Evolutionary conservation across 805 yeast species (phyloP).

Genomic region (Maudiozyma barnettii): DNA sequence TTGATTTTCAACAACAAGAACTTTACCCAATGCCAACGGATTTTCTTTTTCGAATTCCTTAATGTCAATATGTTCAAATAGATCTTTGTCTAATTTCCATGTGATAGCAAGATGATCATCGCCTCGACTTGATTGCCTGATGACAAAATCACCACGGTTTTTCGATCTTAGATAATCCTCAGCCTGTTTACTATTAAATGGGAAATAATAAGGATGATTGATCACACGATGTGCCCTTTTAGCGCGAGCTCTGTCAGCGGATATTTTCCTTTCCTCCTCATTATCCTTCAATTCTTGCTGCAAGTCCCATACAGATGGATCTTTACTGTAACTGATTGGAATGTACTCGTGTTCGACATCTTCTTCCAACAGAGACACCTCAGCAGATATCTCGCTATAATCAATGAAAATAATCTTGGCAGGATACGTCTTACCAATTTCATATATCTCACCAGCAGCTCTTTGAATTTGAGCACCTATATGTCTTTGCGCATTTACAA

Average conservation of each 20-base stretch:
- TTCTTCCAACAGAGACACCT: constrained; percentile 56
- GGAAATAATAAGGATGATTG: constrained; percentile 85
- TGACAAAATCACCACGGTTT: constrained; percentile 83
- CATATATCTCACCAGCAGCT: constrained; percentile 37
- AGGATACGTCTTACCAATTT: constrained; percentile 74
- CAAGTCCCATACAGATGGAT: constrained; percentile 69
- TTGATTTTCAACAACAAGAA: constrained; percentile 55
- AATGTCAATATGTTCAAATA: constrained; percentile 87
- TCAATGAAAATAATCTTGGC: constrained; percentile 67
- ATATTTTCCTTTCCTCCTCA: constrained; percentile 39
- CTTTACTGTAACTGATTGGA: constrained; percentile 34
- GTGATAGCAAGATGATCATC: constrained; percentile 82
- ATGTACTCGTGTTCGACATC: constrained; percentile 48
- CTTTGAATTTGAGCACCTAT: constrained; percentile 37
- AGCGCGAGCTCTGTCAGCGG: constrained; percentile 54
- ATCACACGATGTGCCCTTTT: constrained; percentile 62
- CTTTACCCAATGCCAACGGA: constrained; percentile 50
- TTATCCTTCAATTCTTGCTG: constrained; percentile 62
- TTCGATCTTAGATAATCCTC: constrained; percentile 86
- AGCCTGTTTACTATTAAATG: constrained; percentile 78
- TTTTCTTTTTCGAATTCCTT: constrained; percentile 62
- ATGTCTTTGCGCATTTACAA: constrained; percentile 39
- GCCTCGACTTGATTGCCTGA: constrained; percentile 91
- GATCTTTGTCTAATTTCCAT: constrained; percentile 88
- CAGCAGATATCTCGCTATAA: constrained; percentile 66